These are phyloP conservation scores for Coemansia sp. DNA, from an alignment of 192 early-diverging fungal genomes.

Conservation along the genomic window DNA sequence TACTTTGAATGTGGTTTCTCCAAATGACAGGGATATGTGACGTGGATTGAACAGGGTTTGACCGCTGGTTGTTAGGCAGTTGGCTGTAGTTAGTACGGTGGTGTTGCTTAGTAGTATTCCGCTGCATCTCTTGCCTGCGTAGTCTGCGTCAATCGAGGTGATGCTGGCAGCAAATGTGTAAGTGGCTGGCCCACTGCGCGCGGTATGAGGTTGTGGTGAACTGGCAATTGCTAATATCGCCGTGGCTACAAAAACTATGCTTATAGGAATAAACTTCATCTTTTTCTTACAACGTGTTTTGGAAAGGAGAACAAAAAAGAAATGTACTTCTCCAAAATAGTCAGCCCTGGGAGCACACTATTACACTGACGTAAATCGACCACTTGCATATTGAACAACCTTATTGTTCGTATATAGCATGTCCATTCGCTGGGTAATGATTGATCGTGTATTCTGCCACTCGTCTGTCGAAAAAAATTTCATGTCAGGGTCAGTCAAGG, in stretches of 20 bases:
- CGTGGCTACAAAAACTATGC: background rate
- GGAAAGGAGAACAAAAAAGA: background rate
- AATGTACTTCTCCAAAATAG: background rate
- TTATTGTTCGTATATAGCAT: background rate
- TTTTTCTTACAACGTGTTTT: background rate
- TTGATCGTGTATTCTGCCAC: background rate
- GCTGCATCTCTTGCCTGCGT: conserved; percentile 30
- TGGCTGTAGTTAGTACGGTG: conserved; percentile 31
- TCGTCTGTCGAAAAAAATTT: background rate
- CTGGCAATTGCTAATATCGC: background rate
- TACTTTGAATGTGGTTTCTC: conserved; percentile 8
- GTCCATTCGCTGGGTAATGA: background rate
- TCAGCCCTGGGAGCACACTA: background rate
- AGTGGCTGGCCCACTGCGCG: background rate
- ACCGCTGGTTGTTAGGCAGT: conserved; percentile 23
- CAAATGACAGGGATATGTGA: conserved; percentile 20
- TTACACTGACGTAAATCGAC: background rate
- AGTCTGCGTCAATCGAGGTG: conserved; percentile 14
- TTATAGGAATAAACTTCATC: background rate
- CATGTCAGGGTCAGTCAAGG: background rate
- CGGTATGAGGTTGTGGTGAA: background rate
- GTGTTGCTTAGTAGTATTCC: conserved; percentile 22
- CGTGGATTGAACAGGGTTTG: conserved; percentile 18
- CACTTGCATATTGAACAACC: background rate
- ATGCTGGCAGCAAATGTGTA: conserved; percentile 29